Evolutionary conservation across 208 protist genomes (phyloP).

Genomic region (Wallacemonas sp.): DNA sequence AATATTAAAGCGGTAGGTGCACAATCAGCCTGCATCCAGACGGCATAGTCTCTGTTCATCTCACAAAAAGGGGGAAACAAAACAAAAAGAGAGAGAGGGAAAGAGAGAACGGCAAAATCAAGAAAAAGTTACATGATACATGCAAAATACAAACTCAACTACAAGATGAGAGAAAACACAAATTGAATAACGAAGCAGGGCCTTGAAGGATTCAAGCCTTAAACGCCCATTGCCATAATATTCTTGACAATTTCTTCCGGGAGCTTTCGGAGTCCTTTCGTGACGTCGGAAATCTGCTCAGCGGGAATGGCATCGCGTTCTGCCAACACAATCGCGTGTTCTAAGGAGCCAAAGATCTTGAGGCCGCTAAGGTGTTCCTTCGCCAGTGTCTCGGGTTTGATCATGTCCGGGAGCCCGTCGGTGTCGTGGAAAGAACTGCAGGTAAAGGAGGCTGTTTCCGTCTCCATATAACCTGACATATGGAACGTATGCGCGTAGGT

Average conservation of each 20-base stretch:
- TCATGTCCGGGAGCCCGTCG: constrained; percentile 44
- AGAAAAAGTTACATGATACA: constrained; percentile 3
- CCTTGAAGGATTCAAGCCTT: not conserved
- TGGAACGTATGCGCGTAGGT: constrained; percentile 55
- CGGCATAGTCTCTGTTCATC: no score
- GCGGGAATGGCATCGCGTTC: constrained; percentile 39
- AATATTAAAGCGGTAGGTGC: no score
- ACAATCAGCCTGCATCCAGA: no score
- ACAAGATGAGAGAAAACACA: constrained; percentile 13
- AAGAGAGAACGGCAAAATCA: constrained; percentile 5
- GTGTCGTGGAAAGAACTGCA: constrained; percentile 55
- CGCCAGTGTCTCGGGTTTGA: constrained; percentile 30
- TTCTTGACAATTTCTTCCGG: constrained; percentile 37
- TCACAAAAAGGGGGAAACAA: not conserved
- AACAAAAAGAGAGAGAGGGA: constrained; percentile 6
- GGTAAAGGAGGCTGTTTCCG: constrained; percentile 32
- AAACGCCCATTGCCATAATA: constrained; percentile 4
- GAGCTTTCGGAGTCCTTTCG: constrained; percentile 40
- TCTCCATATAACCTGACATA: constrained; percentile 59
- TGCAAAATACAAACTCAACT: constrained; percentile 14
- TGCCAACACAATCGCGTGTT: constrained; percentile 65
- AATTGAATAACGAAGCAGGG: constrained; percentile 3
- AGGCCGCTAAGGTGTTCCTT: constrained; percentile 38
- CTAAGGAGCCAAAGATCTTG: constrained; percentile 54
- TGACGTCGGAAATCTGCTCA: constrained; percentile 24